phyloP scores from a whole-genome alignment of 73 alveolate genomes.

The Tetrahymena borealis region DNA sequence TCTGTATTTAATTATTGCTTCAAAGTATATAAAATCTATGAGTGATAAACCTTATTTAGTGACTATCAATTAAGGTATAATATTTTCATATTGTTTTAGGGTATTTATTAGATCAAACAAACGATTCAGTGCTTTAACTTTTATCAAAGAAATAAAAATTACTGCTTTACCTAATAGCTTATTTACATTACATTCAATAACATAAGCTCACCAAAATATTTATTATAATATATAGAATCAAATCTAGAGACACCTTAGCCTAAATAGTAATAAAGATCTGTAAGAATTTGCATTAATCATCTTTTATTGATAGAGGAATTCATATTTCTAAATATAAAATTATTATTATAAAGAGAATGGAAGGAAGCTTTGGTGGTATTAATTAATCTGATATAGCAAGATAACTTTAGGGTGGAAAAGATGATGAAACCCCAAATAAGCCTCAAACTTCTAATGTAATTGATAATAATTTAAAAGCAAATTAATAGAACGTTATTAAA shows the following conservation, averaged over 20 bases:
- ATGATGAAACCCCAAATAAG: neutral
- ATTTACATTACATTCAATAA: neutral
- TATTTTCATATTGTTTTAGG: no score
- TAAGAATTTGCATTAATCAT: neutral
- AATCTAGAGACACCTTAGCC: neutral
- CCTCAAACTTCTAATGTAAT: neutral
- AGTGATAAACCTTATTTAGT: neutral
- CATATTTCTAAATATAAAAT: neutral
- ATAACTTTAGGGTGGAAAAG: neutral
- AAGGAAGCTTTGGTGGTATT: neutral
- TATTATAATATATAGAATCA: neutral
- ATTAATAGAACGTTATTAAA: no score
- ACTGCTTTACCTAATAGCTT: neutral
- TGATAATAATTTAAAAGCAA: no score
- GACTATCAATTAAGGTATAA: neutral
- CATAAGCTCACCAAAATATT: neutral
- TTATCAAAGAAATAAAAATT: no score
- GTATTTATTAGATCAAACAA: no score
- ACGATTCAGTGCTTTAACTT: no score
- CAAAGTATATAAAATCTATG: neutral
- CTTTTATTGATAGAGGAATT: neutral
- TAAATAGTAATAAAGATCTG: neutral
- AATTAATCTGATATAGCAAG: neutral
- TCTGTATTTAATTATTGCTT: neutral
- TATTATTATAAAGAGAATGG: neutral